Base-by-base conservation (phyloP, 2,329 filamentous ascomycete genomes). In the Beauveria caledonica region DNA sequence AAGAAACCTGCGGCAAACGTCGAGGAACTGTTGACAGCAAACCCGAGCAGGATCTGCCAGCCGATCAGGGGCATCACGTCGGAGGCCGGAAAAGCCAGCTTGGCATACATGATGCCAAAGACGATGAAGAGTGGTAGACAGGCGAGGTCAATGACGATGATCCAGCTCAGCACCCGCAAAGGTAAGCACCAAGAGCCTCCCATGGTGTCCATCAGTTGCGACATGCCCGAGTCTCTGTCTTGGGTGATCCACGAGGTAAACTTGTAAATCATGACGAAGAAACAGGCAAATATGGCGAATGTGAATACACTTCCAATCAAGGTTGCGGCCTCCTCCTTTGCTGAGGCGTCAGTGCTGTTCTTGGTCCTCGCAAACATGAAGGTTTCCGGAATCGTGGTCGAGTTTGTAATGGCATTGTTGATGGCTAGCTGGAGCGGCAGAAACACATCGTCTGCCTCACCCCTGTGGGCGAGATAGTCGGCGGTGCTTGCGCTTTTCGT, bases 11-110 rank as follows among this genome's bases (percentile, higher is more conserved):
- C 69, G 1, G 68, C 72, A 2, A 87, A 87, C 9, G 88, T 79
- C 15, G 79, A 84, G 46, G 84, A 84, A n/a, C 89, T 77, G 4
- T 87, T 88, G 19, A 87, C 81, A 71, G 71, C 66, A 70, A 76
- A 60, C 68, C 81, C 61, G 68, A 80, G 64, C 71, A 79, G 63
- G 65, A 78, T 71, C 76, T 86, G 72, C 74, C 73, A 76, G 52
- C 71, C 69, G 59, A 77, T 70, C n/a, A 71, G 63, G 2, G 54
- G 54, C 54, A 48, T 36, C 11, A 57, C 44, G 7, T 46, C 42
- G 3, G 54, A 57, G 15, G 19, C 27, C 3, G 54, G 54, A 25
- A 57, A 57, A 1, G 54, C 44, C 6, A 57, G n/a, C 27, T 36
- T 46, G 2, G 42, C 54, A 9, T 60, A 59, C 17, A 61, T n/a